phyloP scores from a whole-genome alignment of 2,329 filamentous ascomycete genomes.

The Fusarium camptoceras region DNA sequence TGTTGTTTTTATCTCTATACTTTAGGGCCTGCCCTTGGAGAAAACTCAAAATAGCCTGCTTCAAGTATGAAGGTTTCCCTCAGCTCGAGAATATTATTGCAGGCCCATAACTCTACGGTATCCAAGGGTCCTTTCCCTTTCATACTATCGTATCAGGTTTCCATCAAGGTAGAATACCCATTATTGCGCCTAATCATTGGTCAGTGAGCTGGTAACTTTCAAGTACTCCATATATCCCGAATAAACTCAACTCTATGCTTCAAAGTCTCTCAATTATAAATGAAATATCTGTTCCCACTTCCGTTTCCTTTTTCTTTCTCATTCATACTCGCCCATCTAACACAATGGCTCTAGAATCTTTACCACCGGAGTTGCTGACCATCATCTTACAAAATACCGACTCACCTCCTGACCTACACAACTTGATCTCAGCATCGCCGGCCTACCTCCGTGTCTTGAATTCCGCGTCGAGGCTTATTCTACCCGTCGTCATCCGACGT shows the following conservation, averaged over 20 bases:
- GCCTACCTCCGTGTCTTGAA: background rate
- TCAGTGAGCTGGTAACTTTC: background rate
- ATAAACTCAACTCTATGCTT: too few species aligned
- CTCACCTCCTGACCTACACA: background rate
- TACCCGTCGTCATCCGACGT: background rate
- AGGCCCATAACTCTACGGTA: background rate
- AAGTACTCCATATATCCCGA: too few species aligned
- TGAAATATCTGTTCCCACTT: fast-evolving
- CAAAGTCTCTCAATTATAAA: background rate
- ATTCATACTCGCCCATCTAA: fast-evolving
- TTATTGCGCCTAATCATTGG: fast-evolving
- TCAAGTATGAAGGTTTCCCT: too few species aligned
- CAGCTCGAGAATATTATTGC: too few species aligned
- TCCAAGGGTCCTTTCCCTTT: background rate
- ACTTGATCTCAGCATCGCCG: background rate
- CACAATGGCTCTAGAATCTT: background rate
- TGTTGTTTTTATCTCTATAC: too few species aligned
- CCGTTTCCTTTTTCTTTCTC: fast-evolving
- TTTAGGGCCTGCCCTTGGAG: too few species aligned
- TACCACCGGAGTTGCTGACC: too few species aligned
- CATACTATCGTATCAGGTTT: background rate
- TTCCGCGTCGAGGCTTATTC: background rate
- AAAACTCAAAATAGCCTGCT: too few species aligned
- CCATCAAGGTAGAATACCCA: background rate
- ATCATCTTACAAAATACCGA: background rate